Evolutionary conservation across 306 rosid genomes (phyloP).

Genomic region (Cicer cuneatum): DNA sequence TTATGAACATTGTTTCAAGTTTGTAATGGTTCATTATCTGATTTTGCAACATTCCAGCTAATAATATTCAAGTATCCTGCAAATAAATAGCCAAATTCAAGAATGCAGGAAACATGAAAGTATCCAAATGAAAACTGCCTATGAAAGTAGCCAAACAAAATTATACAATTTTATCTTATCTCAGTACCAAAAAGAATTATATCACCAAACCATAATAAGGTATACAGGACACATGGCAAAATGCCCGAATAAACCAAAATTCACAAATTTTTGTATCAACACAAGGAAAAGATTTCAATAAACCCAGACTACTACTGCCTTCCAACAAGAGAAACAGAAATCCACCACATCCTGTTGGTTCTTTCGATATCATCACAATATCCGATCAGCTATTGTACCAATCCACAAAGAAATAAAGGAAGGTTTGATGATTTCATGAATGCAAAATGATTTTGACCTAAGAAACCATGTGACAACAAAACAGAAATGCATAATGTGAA

Average conservation of each 20-base stretch:
- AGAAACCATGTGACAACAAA: slow-evolving; percentile 45
- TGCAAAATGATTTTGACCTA: slow-evolving; percentile 57
- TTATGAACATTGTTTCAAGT: background rate
- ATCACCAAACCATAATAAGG: slow-evolving; percentile 36
- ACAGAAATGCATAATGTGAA: slow-evolving; percentile 58
- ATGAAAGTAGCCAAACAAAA: slow-evolving; percentile 26
- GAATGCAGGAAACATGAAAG: slow-evolving; percentile 1
- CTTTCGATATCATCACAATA: slow-evolving; percentile 48
- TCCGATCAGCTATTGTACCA: slow-evolving; percentile 44
- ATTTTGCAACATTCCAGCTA: background rate
- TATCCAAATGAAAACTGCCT: background rate
- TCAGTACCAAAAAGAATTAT: slow-evolving; percentile 14
- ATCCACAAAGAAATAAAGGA: slow-evolving; percentile 41
- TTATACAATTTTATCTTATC: slow-evolving; percentile 35
- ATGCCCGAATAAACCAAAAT: slow-evolving; percentile 41
- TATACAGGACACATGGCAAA: slow-evolving; percentile 40
- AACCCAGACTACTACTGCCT: slow-evolving; percentile 34
- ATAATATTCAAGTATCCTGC: background rate
- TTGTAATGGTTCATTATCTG: background rate
- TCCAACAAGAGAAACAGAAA: slow-evolving; percentile 47
- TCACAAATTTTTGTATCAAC: slow-evolving; percentile 37
- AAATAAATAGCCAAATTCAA: background rate
- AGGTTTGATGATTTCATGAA: slow-evolving; percentile 57
- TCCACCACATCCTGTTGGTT: slow-evolving; percentile 44
- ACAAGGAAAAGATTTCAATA: slow-evolving; percentile 41